Evolutionary conservation across 768 basidiomycete genomes (phyloP), one percentile per base, ranked within the genome.

Genomic region (Dentipellis sp.): DNA sequence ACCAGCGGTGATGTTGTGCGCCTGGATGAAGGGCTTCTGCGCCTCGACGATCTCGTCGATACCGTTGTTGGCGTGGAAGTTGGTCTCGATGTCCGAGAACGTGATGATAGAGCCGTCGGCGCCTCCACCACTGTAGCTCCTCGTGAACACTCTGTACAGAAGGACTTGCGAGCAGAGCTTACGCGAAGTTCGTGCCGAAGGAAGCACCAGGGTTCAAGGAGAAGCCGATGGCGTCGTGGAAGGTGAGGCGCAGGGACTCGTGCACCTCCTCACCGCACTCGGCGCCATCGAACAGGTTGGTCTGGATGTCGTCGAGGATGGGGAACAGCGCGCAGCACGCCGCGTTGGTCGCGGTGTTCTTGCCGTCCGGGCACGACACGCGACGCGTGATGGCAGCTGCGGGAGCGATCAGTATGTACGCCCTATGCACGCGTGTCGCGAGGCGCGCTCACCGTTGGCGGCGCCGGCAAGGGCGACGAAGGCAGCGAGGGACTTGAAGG

Each of bases 1-100:
- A 40, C 75, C 78, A 34, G 72, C 56, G 12, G 70, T 63, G 49
- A 76, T 67, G 58, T 71, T 68, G 65, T 74, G 66, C 42, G 62
- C 66, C 10, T 56, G 55, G 21, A 73, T 55, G 65, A 77, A 69
- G 2, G 17, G 42, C 14, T 10, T n/a, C 42, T 45, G 42, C 42
- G 71, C 69, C 11, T 53, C 22, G 38, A 65, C 60, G 38, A 58
- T 64, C 12, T 63, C 55, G 29, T 59, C 52, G 23, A 42, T 53
- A 12, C 65, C 67, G 10, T 11, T 55, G 40, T 63, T 62, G n/a
- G 64, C 65, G 48, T 53, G 58, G 58, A 54, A 67, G 16, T 45
- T 23, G 12, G 60, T 58, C 51, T 64, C 38, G 16, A 40, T 35
- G 21, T 55, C 19, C 22, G 62, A 16, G 37, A 52, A 59, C 29